Conservation (phyloP, 768 basidiomycete genomes). For the Piloderma croceum region DNA sequence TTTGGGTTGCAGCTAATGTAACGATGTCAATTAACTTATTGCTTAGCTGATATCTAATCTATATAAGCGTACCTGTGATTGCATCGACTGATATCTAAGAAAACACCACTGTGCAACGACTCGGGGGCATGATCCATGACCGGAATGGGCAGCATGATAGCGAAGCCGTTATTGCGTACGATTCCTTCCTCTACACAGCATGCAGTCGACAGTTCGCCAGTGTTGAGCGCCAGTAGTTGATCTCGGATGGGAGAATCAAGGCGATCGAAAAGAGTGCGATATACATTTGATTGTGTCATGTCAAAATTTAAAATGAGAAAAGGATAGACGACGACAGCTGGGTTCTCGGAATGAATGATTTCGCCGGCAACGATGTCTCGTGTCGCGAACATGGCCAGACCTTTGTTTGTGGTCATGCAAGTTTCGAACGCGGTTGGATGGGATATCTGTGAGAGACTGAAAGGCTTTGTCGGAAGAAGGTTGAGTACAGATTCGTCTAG, state of each 20-base stretch:
- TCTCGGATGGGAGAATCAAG: slow-evolving; percentile 21
- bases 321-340: slow-evolving; percentile 32
- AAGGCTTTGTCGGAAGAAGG: too few relatives aligned
- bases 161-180: slow-evolving; percentile 3
- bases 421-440: slow-evolving; percentile 10
- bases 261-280: slow-evolving; percentile 25
- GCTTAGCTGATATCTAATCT: background rate
- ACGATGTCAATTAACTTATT: background rate
- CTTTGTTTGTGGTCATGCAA: slow-evolving; percentile 11
- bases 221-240: slow-evolving; percentile 28
- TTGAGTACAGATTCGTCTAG: too few relatives aligned
- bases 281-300: slow-evolving; percentile 19
- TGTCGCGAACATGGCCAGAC: slow-evolving; percentile 25
- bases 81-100: background rate
- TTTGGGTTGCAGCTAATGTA: slow-evolving; percentile 4
- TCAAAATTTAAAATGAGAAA: background rate
- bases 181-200: slow-evolving; percentile 17
- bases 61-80: slow-evolving; percentile 2
- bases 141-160: background rate
- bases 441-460: too few relatives aligned
- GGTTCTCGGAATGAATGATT: slow-evolving; percentile 31
- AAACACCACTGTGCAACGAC: slow-evolving; percentile 13
- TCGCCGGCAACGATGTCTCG: slow-evolving; percentile 17
- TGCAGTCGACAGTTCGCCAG: slow-evolving; percentile 23
- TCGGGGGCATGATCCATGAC: background rate